These are phyloP conservation scores for Dichotomocladium elegans DNA, from an alignment of 371 early-diverging fungal genomes.

Conservation along the genomic window DNA sequence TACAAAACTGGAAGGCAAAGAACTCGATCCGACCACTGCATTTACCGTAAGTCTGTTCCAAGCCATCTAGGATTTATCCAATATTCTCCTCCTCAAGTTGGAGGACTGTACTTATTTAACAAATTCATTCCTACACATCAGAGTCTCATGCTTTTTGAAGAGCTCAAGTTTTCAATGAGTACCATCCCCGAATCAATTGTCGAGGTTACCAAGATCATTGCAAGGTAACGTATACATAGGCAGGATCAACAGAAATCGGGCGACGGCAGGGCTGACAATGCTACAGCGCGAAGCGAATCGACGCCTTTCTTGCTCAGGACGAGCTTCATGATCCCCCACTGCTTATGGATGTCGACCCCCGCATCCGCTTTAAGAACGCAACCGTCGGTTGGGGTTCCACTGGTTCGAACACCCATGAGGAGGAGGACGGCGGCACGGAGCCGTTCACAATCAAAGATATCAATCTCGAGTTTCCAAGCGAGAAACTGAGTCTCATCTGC, in stretches of 20 bases:
- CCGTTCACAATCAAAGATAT: constrained; percentile 43
- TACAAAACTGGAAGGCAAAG: constrained; percentile 49
- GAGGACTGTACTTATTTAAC: not conserved
- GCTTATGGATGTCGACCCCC: too few relatives aligned
- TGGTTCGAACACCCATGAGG: constrained; percentile 6
- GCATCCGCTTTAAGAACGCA: constrained; percentile 48
- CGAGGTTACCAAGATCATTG: constrained; percentile 24
- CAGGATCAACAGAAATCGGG: too few relatives aligned
- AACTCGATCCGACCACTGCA: constrained; percentile 55
- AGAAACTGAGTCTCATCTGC: constrained; percentile 52
- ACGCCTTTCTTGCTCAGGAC: too few relatives aligned
- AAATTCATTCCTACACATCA: not conserved
- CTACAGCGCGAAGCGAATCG: constrained; percentile 24
- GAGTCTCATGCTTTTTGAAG: constrained; percentile 49
- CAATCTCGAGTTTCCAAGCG: constrained; percentile 49
- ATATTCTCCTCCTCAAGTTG: too few relatives aligned
- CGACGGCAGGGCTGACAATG: too few relatives aligned
- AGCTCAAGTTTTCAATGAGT: constrained; percentile 52
- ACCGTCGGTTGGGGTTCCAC: constrained; percentile 33
- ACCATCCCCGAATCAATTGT: constrained; percentile 52
- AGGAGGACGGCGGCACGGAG: constrained; percentile 5
- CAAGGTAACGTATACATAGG: constrained; percentile 36
- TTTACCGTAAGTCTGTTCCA: constrained; percentile 39
- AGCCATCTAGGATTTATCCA: not conserved
- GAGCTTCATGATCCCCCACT: too few relatives aligned